phyloP scores from a whole-genome alignment of 495 filamentous ascomycete genomes.

The Penicillium canariense region DNA sequence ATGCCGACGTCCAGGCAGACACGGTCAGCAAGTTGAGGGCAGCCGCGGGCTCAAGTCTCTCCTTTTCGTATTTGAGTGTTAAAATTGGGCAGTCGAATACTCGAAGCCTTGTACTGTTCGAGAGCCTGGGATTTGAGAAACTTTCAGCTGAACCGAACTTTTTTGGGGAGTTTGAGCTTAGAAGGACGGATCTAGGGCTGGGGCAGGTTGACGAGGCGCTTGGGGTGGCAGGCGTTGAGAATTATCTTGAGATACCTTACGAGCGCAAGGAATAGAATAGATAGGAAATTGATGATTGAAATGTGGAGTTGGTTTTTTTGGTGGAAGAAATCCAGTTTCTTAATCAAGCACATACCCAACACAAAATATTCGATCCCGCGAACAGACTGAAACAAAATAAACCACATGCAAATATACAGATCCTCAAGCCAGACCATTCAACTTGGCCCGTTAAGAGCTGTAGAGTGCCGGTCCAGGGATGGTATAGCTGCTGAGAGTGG shows the following conservation, averaged over 20 bases:
- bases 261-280: slow-evolving; percentile 15
- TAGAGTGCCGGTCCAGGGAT: slow-evolving; percentile 53
- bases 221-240: slow-evolving; percentile 31
- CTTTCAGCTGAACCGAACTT: slow-evolving; percentile 53
- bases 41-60: not conserved
- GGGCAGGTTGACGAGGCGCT: slow-evolving; percentile 23
- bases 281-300: not conserved
- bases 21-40: slow-evolving; percentile 13
- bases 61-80: slow-evolving; percentile 49
- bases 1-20: slow-evolving; percentile 16
- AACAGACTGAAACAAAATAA: not conserved
- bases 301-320: not conserved
- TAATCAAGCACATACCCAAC: not conserved
- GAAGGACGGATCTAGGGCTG: slow-evolving; percentile 34
- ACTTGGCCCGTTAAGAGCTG: slow-evolving; percentile 7
- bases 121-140: slow-evolving; percentile 54
- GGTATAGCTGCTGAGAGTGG: slow-evolving; percentile 39
- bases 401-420: not conserved
- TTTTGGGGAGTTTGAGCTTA: slow-evolving; percentile 65
- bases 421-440: not conserved
- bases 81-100: slow-evolving; percentile 59
- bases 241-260: slow-evolving; percentile 45
- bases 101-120: slow-evolving; percentile 59
- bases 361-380: not conserved
- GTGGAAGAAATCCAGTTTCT: not conserved